phyloP scores from a whole-genome alignment of 2,329 filamentous ascomycete genomes.

The Colletotrichum ledebouriae region DNA sequence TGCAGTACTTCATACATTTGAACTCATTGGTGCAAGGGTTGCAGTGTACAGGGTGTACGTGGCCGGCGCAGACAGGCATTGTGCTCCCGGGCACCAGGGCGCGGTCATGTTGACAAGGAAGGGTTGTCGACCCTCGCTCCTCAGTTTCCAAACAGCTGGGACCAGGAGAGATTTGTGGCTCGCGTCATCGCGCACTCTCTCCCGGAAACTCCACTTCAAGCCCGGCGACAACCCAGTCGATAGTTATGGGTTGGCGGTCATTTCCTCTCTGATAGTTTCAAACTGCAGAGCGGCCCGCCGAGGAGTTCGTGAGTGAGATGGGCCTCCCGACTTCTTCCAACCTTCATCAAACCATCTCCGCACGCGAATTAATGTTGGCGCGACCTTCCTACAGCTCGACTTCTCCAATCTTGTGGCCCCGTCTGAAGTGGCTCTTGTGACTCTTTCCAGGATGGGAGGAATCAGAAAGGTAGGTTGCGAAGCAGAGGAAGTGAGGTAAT shows the following conservation, averaged over 20 bases:
- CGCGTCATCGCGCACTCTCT: slow-evolving; percentile 42
- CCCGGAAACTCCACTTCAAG: slow-evolving; percentile 40
- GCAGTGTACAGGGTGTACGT: slow-evolving; percentile 39
- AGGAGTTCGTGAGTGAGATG: slow-evolving; percentile 25
- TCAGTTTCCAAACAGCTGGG: slow-evolving; percentile 42
- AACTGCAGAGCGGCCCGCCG: slow-evolving; percentile 36
- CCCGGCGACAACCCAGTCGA: slow-evolving; percentile 30
- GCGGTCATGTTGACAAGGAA: slow-evolving; percentile 37
- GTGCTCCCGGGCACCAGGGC: slow-evolving; percentile 36
- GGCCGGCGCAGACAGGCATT: slow-evolving; percentile 36
- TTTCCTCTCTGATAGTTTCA: slow-evolving; percentile 29
- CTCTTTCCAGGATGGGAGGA: slow-evolving; percentile 11
- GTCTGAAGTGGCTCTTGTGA: slow-evolving; percentile 1
- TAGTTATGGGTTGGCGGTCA: slow-evolving; percentile 4
- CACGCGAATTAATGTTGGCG: slow-evolving; percentile 15
- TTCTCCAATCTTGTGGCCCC: not conserved
- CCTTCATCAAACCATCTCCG: slow-evolving; percentile 30
- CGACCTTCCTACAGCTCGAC: not conserved
- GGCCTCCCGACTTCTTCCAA: slow-evolving; percentile 22
- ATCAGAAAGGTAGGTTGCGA: not conserved
- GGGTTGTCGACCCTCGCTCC: slow-evolving; percentile 33
- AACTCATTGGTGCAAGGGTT: slow-evolving; percentile 35
- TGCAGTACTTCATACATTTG: slow-evolving; percentile 23
- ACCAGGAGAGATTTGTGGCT: slow-evolving; percentile 44
- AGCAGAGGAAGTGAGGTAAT: slow-evolving; percentile 28